phyloP scores from a whole-genome alignment of 176 grass and related monocot genomes.

The Thinopyrum elongatum region DNA sequence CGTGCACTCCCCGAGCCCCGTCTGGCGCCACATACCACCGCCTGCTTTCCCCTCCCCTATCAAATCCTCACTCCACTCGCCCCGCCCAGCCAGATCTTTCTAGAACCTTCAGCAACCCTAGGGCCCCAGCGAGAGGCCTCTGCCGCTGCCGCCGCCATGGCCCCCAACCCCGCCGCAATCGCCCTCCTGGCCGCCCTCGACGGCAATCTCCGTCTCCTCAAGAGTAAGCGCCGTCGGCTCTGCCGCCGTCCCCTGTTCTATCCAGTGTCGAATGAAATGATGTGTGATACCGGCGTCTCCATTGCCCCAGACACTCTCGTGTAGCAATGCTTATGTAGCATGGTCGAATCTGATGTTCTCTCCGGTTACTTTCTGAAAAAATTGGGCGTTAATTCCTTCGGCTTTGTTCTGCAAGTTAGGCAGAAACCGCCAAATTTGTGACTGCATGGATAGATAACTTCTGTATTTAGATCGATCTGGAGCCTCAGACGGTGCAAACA shows the following conservation, averaged over 20 bases:
- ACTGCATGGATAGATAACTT: background rate
- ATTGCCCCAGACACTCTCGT: background rate
- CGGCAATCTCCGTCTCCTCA: slow-evolving; percentile 14
- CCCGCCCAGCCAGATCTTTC: background rate
- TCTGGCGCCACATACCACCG: background rate
- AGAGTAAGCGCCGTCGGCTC: slow-evolving; percentile 1
- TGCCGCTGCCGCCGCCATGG: slow-evolving; percentile 9
- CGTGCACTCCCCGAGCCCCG: background rate
- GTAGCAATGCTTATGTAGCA: background rate
- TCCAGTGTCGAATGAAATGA: background rate
- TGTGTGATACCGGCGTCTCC: background rate
- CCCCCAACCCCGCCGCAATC: background rate
- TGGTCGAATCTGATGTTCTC: background rate
- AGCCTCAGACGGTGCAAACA: background rate
- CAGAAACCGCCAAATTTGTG: background rate
- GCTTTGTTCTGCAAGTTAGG: background rate
- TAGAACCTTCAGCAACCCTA: background rate
- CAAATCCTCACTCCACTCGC: background rate
- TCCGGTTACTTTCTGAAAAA: background rate
- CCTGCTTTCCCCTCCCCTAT: background rate
- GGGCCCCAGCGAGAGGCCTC: background rate
- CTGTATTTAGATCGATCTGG: background rate
- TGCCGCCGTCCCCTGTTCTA: background rate
- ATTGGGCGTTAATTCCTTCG: background rate
- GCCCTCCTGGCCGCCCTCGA: slow-evolving; percentile 26